These are phyloP conservation scores for Passalora sequoiae DNA, from an alignment of 2,329 filamentous ascomycete genomes.

Conservation along the genomic window DNA sequence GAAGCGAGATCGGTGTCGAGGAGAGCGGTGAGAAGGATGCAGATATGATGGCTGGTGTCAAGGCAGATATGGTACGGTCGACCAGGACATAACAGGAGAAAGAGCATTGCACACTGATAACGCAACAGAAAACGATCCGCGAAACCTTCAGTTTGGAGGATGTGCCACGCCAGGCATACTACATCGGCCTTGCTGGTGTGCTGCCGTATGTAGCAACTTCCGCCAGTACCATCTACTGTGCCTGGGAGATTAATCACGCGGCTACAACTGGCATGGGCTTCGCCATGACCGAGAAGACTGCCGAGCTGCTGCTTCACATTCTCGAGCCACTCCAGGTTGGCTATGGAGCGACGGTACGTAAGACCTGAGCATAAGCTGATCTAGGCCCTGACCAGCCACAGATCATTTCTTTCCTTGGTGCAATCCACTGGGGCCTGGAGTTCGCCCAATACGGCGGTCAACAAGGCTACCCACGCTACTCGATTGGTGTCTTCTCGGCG, in stretches of 20 bases:
- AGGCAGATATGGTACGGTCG: slow-evolving; percentile 30
- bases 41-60: slow-evolving; percentile 46
- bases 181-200: slow-evolving; percentile 48
- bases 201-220: slow-evolving; percentile 73
- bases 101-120: slow-evolving; percentile 8
- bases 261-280: slow-evolving; percentile 57
- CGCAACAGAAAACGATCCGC: slow-evolving; percentile 42
- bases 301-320: slow-evolving; percentile 64
- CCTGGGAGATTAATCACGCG: slow-evolving; percentile 73
- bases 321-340: slow-evolving; percentile 85
- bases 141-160: slow-evolving; percentile 45
- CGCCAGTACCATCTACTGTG: slow-evolving; percentile 71
- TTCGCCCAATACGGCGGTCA: slow-evolving; percentile 64
- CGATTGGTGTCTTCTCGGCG: slow-evolving; percentile 73
- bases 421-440: slow-evolving; percentile 90
- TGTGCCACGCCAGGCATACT: slow-evolving; percentile 46
- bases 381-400: too few species aligned
- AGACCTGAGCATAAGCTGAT: too few species aligned
- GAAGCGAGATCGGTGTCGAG: slow-evolving; percentile 36
- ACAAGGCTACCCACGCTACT: slow-evolving; percentile 74
- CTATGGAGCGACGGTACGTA: slow-evolving; percentile 77
- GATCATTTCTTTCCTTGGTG: slow-evolving; percentile 91
- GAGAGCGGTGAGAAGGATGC: slow-evolving; percentile 33
- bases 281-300: slow-evolving; percentile 64
- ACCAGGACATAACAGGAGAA: background rate